Conservation (phyloP, 2,329 filamentous ascomycete species). For the Triangularia verruculosa region DNA sequence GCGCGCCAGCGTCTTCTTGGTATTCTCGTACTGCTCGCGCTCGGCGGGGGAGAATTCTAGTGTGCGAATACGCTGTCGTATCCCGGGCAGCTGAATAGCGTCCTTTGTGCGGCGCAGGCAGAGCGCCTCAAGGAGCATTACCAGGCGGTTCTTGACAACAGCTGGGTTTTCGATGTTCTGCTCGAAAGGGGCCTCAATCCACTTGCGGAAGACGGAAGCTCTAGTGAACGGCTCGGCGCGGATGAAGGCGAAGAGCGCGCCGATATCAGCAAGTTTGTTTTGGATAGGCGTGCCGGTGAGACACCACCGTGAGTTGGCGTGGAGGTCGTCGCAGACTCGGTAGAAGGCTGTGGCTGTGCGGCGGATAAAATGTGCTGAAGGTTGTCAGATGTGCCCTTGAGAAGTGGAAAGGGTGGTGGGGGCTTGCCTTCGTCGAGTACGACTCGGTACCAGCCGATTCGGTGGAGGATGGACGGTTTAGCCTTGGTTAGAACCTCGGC, state of each 20-base stretch:
- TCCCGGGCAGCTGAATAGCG: background rate
- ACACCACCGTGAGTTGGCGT: conserved; percentile 54
- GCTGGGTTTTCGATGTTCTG: background rate
- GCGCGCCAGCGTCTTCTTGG: too few species aligned
- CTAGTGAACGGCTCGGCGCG: conserved; percentile 13
- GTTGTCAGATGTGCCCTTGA: too few species aligned
- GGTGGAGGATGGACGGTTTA: too few species aligned
- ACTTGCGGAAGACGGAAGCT: background rate
- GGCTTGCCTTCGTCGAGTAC: too few species aligned
- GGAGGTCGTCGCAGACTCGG: too few species aligned
- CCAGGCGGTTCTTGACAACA: background rate
- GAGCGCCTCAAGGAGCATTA: background rate
- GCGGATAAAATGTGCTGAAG: too few species aligned
- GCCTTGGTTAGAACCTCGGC: too few species aligned
- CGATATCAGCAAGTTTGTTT: conserved; percentile 50
- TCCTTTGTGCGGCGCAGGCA: background rate
- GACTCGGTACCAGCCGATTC: too few species aligned
- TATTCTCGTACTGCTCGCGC: background rate
- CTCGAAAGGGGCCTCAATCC: background rate
- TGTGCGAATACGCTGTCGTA: too few species aligned
- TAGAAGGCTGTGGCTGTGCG: too few species aligned
- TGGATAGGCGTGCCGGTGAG: conserved; percentile 53
- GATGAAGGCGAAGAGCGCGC: conserved; percentile 48
- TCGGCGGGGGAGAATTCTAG: background rate
- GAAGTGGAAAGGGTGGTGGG: too few species aligned